A percentile compares a stretch with the other conserved stretches of the same genome.
phyloP scores from a whole-genome alignment of 2,329 filamentous ascomycete species.

The Epichloe sibirici region DNA sequence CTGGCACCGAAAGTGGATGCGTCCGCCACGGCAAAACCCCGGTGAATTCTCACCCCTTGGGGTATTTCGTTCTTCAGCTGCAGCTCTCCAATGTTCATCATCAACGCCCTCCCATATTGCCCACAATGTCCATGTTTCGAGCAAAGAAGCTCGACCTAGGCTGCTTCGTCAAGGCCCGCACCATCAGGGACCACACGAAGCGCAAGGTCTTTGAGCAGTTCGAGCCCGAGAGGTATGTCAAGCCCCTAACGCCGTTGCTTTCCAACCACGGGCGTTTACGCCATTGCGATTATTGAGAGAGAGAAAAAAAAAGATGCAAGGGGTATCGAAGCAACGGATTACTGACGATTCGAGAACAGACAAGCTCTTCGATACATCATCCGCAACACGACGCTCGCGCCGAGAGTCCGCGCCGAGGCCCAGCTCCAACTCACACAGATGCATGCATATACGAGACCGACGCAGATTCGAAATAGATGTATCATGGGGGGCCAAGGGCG shows the following conservation, averaged over 20 bases:
- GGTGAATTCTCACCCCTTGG: not conserved
- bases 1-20: not conserved
- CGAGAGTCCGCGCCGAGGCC: conserved; percentile 74
- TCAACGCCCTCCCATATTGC: conserved; percentile 4
- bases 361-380: conserved; percentile 91
- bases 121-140: conserved; percentile 71
- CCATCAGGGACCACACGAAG: conserved; percentile 93
- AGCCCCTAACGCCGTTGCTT: not conserved
- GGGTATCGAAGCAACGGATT: not conserved
- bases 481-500: conserved; percentile 85
- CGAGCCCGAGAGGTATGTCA: conserved; percentile 71
- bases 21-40: not conserved
- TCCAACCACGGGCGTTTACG: not conserved
- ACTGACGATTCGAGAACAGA: conserved; percentile 30
- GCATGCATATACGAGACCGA: conserved; percentile 89
- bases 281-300: not conserved
- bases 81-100: not conserved
- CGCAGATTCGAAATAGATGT: conserved; percentile 90
- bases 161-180: conserved; percentile 74
- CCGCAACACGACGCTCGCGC: conserved; percentile 77
- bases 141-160: conserved; percentile 82
- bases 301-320: too few species aligned
- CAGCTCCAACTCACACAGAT: conserved; percentile 89
- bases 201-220: conserved; percentile 79
- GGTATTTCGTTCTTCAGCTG: not conserved